Conservation (phyloP, 306 rosid species). For the Cicer judaicum region DNA sequence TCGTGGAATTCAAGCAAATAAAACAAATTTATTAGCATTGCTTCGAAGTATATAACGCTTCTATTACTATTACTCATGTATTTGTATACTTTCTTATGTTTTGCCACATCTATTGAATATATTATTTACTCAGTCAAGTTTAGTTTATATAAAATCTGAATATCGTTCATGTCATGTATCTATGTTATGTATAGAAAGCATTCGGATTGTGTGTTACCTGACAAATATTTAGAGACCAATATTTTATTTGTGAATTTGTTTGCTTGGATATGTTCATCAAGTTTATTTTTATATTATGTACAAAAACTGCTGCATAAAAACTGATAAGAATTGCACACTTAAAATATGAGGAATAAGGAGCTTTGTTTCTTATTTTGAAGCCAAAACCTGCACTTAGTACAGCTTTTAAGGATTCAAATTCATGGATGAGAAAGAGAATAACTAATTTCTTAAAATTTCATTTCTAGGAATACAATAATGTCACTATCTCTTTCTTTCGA, state of each 20-base stretch:
- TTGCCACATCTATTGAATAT: slow-evolving; percentile 26
- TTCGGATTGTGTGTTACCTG: slow-evolving; percentile 7
- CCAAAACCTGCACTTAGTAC: slow-evolving; percentile 3
- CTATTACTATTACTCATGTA: slow-evolving; percentile 16
- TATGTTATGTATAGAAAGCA: slow-evolving; percentile 26
- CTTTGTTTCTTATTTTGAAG: slow-evolving; percentile 3
- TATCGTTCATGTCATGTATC: slow-evolving; percentile 19
- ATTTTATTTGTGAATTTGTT: slow-evolving; percentile 2
- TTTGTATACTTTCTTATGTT: slow-evolving; percentile 8
- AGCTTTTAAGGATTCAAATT: slow-evolving; percentile 6
- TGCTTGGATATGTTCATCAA: background rate
- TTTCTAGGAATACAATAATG: slow-evolving; percentile 33
- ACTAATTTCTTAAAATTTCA: slow-evolving; percentile 1
- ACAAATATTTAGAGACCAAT: slow-evolving; percentile 11
- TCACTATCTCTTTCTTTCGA: slow-evolving; percentile 31
- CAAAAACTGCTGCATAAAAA: background rate
- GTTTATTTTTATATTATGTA: slow-evolving; percentile 20
- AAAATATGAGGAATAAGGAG: slow-evolving; percentile 22
- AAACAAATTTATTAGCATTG: slow-evolving; percentile 13
- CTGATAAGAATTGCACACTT: background rate
- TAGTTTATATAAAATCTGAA: slow-evolving; percentile 24
- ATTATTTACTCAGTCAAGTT: slow-evolving; percentile 13
- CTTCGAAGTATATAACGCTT: slow-evolving; percentile 36
- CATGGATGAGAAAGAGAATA: background rate
- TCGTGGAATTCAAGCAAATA: slow-evolving; percentile 43